A percentile compares a stretch with the other conserved stretches of the same genome.
phyloP scores from a whole-genome alignment of 805 yeast species.

The Kazachstania taianensis region DNA sequence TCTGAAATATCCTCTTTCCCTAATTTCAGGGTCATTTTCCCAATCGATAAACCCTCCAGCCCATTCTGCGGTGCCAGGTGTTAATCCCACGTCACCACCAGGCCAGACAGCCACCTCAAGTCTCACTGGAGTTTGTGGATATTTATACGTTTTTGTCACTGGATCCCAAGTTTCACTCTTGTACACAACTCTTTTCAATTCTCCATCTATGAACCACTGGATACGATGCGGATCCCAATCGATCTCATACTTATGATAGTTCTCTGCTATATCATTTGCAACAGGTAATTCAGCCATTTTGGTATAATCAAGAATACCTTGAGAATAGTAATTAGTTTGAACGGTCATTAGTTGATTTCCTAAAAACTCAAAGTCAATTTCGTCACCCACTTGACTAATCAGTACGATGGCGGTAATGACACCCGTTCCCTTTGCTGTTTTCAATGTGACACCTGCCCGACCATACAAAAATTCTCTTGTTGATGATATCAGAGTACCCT shows the following conservation, averaged over 20 bases:
- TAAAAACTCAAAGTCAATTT: conserved; percentile 79
- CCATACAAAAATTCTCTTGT: conserved; percentile 81
- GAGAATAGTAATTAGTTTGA: conserved; percentile 73
- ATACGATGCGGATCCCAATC: conserved; percentile 74
- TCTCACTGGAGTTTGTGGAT: conserved; percentile 69
- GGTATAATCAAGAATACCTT: conserved; percentile 61
- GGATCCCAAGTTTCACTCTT: conserved; percentile 55
- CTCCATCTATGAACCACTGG: conserved; percentile 66
- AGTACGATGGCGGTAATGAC: conserved; percentile 77
- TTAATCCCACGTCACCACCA: conserved; percentile 47
- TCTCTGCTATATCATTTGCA: conserved; percentile 43
- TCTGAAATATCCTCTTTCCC: conserved; percentile 65
- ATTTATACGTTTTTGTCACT: conserved; percentile 42
- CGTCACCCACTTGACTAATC: conserved; percentile 81
- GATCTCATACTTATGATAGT: conserved; percentile 65
- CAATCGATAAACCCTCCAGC: conserved; percentile 86
- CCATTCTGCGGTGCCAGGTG: conserved; percentile 65
- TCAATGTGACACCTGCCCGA: conserved; percentile 52
- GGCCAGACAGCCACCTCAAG: conserved; percentile 75
- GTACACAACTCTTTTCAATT: conserved; percentile 48
- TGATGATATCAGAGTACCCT: conserved; percentile 73
- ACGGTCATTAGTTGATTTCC: conserved; percentile 59
- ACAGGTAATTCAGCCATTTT: conserved; percentile 31
- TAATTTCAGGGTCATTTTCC: conserved; percentile 59
- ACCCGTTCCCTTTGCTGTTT: conserved; percentile 66